Evolutionary conservation across 371 early-diverging fungal genomes (phyloP), one percentile per base, ranked within the genome.

Genomic region (Mucor sp.): DNA sequence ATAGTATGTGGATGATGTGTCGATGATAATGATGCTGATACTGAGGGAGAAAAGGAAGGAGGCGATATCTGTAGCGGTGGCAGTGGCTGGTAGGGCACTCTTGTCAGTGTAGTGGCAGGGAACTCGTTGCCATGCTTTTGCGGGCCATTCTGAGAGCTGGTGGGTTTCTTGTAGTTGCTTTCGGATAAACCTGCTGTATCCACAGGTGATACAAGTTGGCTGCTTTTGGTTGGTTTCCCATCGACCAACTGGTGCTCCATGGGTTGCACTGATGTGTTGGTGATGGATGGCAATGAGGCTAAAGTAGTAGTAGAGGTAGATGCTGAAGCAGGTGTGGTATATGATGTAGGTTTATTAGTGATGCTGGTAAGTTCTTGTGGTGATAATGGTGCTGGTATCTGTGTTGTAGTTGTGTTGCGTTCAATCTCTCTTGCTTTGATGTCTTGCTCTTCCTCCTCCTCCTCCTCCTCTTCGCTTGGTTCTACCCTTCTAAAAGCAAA

Each of bases 41-140:
- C 8, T 27, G 55, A 25, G 4, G 55, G 55, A 11, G 25, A 28
- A 6, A 28, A 37, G 0, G 39, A 25, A 6, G 61, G 62, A 21
- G 47, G 47, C 25, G 21, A 15, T 14, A 47, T 32, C 32, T 50
- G 56, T 50, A 63, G 50, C 6, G 50, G 47, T 19, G 68, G 59
- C 19, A 44, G n/a, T n/a, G 68, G 68, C 25, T 58, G 58, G 23
- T 68, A 68, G 48, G 68, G 59, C 9, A 48, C 47, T 39, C 58
- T 44, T 11, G 63, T 47, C 7, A 61, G 33, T 2, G 47, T 50
- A 3, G 61, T 48, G 19, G 62, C 60, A 23, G 65, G 65, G 25
- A 69, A 65, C n/a, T 68, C 63, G 35, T 41, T 41, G 41, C 15
- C 47, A 6, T 27, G 41, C 25, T 30, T 17, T 59, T 8, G 50